Base-by-base conservation (phyloP, 2,329 filamentous ascomycete species). In the Phialophora chinensis region DNA sequence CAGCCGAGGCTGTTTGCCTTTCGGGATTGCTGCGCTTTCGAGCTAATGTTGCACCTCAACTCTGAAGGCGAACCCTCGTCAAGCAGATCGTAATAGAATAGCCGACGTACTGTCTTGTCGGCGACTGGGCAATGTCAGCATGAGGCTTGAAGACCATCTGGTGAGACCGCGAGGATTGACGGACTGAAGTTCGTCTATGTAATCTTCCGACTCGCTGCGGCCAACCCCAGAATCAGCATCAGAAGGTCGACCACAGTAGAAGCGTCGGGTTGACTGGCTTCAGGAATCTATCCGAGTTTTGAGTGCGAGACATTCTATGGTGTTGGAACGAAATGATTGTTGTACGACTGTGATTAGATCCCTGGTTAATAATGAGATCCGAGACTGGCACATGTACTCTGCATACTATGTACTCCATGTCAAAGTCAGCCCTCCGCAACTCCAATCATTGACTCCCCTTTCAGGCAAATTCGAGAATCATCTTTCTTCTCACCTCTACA, bases 401-500 rank as follows among this genome's bases (percentile, higher is more conserved):
- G 17, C 38, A 42, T 42, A 7, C 38, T 42, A 14, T 6, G 35
- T 5, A 42, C 35, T 17, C 33, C 35, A 17, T 42, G 6, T 8
- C 17, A n/a, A n/a, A 20, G 17, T 17, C 17, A 20, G 38, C n/a
- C 38, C 6, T 44, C 17, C 38, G 17, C 38, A 8, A 44, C 38
- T 44, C 38, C 56, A 59, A 10, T n/a, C 44, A 60, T 25, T 3
- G 23, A 50, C 25, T 60, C 50, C 57, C 42, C 7, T 29, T 60
- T 50, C 42, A 50, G 44, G 57, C 57, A 50, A 50, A 5, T 50
- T 60, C 29, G 57, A 50, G 25, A 11, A 35, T 5, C 17, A 14
- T 17, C 23, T 35, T 12, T 25, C 10, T 47, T 27, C 11, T 50
- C 25, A 29, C 12, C 38, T 59, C 42, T 10, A 59, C 29, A 17